phyloP scores from a whole-genome alignment of 345 rosid genomes.

The Toxicodendron radicans region DNA sequence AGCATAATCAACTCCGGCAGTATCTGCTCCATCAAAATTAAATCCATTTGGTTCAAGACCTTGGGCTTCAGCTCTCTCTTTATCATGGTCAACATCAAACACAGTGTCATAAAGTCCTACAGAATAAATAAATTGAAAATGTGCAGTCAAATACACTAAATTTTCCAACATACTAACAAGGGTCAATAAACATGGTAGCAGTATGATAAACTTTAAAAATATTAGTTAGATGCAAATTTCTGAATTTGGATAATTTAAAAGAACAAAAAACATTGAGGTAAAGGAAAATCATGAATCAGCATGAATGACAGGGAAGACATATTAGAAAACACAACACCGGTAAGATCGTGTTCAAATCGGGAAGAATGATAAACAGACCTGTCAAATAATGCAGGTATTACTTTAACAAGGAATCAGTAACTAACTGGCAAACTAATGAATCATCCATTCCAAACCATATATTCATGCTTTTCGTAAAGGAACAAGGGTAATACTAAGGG shows the following conservation, averaged over 20 bases:
- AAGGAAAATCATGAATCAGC: no score
- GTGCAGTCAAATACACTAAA: constrained; percentile 11
- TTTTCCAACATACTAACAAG: not conserved
- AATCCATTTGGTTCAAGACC: constrained; percentile 93
- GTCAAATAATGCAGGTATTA: no score
- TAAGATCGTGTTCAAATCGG: no score
- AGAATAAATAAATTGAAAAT: constrained; percentile 24
- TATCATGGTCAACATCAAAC: constrained; percentile 86
- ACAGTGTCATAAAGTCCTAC: constrained; percentile 89
- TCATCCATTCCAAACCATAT: not conserved
- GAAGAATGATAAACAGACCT: no score
- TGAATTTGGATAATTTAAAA: no score
- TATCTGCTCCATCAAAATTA: constrained; percentile 84
- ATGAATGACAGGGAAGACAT: no score
- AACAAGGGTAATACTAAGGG: not conserved
- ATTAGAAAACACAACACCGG: no score
- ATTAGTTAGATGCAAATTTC: no score
- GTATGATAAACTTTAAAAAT: no score
- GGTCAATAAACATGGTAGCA: not conserved
- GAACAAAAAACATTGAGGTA: no score
- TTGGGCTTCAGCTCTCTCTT: constrained; percentile 77
- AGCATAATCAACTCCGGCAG: constrained; percentile 80
- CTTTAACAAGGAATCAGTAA: no score
- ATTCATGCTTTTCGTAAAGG: not conserved
- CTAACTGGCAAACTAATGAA: no score